Base-by-base conservation (phyloP, 1,284 basidiomycete genomes). In the Farysia itapuensis region DNA sequence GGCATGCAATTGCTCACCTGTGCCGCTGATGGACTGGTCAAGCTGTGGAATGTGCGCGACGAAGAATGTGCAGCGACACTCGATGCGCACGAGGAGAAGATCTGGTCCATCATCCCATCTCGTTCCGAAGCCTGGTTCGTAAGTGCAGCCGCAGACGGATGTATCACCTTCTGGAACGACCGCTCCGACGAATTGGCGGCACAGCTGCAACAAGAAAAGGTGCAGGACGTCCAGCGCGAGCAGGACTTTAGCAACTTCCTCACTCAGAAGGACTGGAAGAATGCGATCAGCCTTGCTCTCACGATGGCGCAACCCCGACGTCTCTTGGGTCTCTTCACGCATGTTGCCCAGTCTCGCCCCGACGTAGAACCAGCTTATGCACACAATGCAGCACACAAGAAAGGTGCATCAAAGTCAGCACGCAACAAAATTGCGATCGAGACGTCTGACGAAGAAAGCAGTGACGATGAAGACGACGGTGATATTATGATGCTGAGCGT, bases 231-330 rank as follows among this genome's bases (percentile, higher is more conserved):
- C n/a, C 40, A 46, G 32, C 46, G 90, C 74, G 92, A 97, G 75
- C 94, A 98, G 83, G 89, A 95, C 71, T 94, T 95, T 76, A 78
- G 84, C 66, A 97, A 97, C 77, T 94, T 90, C 72, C 80, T 98
- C 52, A 81, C 85, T 7, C 79, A 93, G 54, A 85, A 88, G 64
- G 93, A 98, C 78, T 97, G 96, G 79, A 85, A 84, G 42, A 86
- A 85, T 67, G 95, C 94, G 0, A 93, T 98, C 68, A 81, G 87
- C 56, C 83, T 98, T 34, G 92, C 94, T 3, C 81, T 99, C 43
- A 84, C 86, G 3, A 91, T 97, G 86, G 84, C 87, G 43, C 94
- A 98, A 70, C 94, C 95, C 12, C 89, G 90, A 20, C 84, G 93
- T 15, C 81, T 99, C 14, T 80, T 91, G 36, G 80, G 81, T 3